phyloP scores from a whole-genome alignment of 2,329 filamentous ascomycete species.

The Cladosporium sp. region DNA sequence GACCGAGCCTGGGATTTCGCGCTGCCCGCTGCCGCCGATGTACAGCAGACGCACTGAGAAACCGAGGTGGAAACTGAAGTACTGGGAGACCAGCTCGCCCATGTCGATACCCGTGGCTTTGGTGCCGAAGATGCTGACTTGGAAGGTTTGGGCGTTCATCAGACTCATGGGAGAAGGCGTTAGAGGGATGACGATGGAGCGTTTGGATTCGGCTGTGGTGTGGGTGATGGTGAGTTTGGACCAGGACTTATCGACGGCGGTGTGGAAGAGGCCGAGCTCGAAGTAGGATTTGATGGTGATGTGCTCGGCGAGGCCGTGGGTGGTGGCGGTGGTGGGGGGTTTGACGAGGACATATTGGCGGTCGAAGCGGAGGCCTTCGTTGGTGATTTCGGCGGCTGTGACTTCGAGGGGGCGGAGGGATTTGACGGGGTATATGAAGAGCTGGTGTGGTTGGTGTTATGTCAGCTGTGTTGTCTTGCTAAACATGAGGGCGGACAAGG shows the following conservation, averaged over 20 bases:
- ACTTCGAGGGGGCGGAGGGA: constrained; percentile 36
- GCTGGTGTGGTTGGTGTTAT: constrained; percentile 21
- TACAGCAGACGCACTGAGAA: constrained; percentile 32
- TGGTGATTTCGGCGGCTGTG: constrained; percentile 36
- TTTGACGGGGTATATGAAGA: constrained; percentile 39
- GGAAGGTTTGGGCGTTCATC: constrained; percentile 30
- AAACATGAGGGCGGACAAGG: background rate
- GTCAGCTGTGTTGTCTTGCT: background rate
- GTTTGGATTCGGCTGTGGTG: constrained; percentile 30
- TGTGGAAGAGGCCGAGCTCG: constrained; percentile 36
- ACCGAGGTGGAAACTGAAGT: constrained; percentile 33
- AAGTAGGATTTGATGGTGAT: constrained; percentile 39
- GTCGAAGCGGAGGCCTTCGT: constrained; percentile 38
- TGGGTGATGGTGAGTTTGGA: constrained; percentile 39
- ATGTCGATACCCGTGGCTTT: constrained; percentile 37
- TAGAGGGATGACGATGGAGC: constrained; percentile 31
- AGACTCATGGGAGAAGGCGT: constrained; percentile 35
- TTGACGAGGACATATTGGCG: constrained; percentile 38
- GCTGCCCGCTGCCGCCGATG: constrained; percentile 37
- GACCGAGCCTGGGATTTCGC: constrained; percentile 36
- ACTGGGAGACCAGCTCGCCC: constrained; percentile 33
- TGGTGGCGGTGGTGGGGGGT: constrained; percentile 31
- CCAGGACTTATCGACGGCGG: constrained; percentile 35
- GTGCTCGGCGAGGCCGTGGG: constrained; percentile 35
- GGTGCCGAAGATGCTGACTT: constrained; percentile 38